Base-by-base conservation (phyloP, 2,329 filamentous ascomycete species). In the Fusarium transvaalense region DNA sequence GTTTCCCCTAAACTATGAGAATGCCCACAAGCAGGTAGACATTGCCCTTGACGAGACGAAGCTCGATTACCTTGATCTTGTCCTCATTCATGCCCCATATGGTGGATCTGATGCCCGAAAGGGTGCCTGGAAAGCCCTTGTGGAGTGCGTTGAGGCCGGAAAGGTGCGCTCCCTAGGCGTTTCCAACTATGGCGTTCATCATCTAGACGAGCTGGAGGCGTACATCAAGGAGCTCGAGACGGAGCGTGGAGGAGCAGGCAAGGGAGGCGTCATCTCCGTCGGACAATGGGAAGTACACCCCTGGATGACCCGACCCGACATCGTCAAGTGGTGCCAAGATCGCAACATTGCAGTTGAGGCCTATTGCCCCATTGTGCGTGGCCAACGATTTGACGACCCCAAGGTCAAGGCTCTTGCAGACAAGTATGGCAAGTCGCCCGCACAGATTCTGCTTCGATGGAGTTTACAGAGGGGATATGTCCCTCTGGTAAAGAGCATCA, bases 201-300 rank as follows among this genome's bases (percentile, higher is more conserved):
- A 90, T 71, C 80, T 91, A 5, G 81, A 88, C 46, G 87, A 90
- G 76, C 79, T 90, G 31, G 85, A 88, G 76, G 75, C 74, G 56
- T 84, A 89, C 77, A 89, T 88, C 60, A 81, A 80, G 54, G 86
- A 90, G 76, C 85, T 90, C 1, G 90, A 92, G 73, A 75, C 77
- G 19, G 87, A 88, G 77, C 84, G 86, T 42, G 85, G 88, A 2
- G 85, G 88, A 2, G 80, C 82, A 59, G 90, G 89, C 12, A 89
- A 88, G 69, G 89, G 88, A 43, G 92, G 92, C 25, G 82, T 92
- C 39, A 86, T 97, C 74, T 91, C 90, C 64, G 91, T 97, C 37
- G 94, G 93, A 39, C 94, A 97, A 80, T 93, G 91, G 79, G 94
- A 97, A 80, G 82, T 97, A 13, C 94, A 97, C 79, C 94, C 94